Base-by-base conservation (phyloP, 2,329 filamentous ascomycete species). In the Aspergillus sp. region DNA sequence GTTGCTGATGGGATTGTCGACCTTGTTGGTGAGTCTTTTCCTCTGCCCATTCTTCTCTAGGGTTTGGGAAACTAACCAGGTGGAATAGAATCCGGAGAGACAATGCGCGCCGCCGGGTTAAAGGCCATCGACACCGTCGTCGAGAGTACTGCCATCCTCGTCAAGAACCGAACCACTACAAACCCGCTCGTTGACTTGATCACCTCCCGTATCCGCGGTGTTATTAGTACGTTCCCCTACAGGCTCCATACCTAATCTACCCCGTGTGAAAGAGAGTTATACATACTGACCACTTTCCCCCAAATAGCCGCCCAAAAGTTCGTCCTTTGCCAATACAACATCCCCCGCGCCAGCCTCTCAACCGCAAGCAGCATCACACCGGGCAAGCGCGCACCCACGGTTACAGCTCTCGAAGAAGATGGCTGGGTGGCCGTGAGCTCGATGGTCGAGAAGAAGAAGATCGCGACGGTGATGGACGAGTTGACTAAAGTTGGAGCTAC, bases 1-100 rank as follows among this genome's bases (percentile, higher is more conserved):
- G 93, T 98, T 27, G 95, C 95, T 44, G 93, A 98, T 73, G 95
- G 93, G 51, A 97, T 99, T 73, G 92, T 99, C 47, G 95, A 99
- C 79, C 87, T 99, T 57, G 95, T 99, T 71, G 92, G 91, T 95
- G 77, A 73, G 90, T 85, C 41, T 9, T n/a, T 33, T 8, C 35
- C 35, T 12, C 51, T 9, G 12, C 33, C 9, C 46, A 41, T 21
- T 57, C 21, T 44, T 39, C 23, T 15, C 12, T 7, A 14, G 9
- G 7, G 9, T 12, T 21, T 49, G 35, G 31, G 19, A 37, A 50
- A 15, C 33, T 47, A 35, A 17, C 43, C 33, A 35, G 25, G 9
- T 19, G 2, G 14, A 5, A 31, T 66, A 95, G 93, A 99, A 81
- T 98, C 95, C 19, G 95, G 95, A 56, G 93, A 98, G 77, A 99